Evolutionary conservation across 1,139 yeast genomes (phyloP).

Genomic region (Diutina mesorugosa): DNA sequence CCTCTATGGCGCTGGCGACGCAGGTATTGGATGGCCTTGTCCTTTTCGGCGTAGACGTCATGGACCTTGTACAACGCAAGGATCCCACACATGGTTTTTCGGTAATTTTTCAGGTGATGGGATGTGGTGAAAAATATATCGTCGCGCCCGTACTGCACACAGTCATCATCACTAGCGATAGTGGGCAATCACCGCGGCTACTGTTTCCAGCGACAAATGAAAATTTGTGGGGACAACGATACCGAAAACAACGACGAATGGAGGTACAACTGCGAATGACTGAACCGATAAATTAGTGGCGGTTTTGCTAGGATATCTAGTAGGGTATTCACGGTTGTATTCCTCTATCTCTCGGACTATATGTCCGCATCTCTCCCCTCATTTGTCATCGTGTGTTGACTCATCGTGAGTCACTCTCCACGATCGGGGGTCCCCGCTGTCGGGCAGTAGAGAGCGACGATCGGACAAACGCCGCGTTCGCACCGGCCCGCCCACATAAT

Average conservation of each 20-base stretch:
- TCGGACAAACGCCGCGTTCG: not conserved
- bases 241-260: too few relatives aligned
- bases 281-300: too few relatives aligned
- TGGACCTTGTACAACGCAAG: conserved; percentile 84
- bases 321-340: too few relatives aligned
- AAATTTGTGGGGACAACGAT: not conserved
- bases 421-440: not conserved
- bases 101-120: not conserved
- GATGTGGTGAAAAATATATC: not conserved
- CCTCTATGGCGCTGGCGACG: conserved; percentile 96
- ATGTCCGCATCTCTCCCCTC: too few relatives aligned
- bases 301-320: too few relatives aligned
- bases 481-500: not conserved
- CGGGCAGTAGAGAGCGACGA: not conserved
- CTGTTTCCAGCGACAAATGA: not conserved
- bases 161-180: not conserved
- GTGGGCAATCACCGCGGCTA: not conserved
- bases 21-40: conserved; percentile 78
- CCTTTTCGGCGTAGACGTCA: conserved; percentile 69
- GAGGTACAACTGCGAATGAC: too few relatives aligned
- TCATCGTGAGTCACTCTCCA: not conserved
- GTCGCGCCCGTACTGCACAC: not conserved
- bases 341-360: too few relatives aligned
- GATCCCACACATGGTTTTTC: conserved; percentile 81
- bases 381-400: too few relatives aligned